Base-by-base conservation (phyloP, 2,329 filamentous ascomycete genomes). In the Leptoxyphium fumago region DNA sequence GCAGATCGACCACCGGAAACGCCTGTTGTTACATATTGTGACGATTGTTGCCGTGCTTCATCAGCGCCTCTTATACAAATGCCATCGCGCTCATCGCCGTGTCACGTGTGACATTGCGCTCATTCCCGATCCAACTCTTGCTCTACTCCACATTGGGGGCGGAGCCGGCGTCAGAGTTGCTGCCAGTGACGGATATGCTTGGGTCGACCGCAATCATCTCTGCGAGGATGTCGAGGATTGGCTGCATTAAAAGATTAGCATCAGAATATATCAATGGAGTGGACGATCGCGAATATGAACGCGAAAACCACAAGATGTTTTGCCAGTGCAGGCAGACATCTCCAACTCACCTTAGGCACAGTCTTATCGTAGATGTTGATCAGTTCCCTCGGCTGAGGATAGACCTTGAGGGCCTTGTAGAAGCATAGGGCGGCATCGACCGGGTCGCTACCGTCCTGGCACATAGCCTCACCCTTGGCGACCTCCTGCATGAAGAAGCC, bases 361-460 rank as follows among this genome's bases (percentile, higher is more conserved):
- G 91, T 96, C 77, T 94, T 94, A 67, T 98, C 91, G 68, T 98
- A 98, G 65, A 98, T 94, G 58, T 77, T 77, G 64, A 98, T 95
- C 57, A 98, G 73, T 61, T 96, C 91, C 56, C 81, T 77, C 10
- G 89, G 91, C 58, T 85, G 83, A 43, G 91, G 91, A 69, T 98
- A 98, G 55, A 96, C 91, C 76, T 98, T 98, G 54, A 98, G 77
- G 39, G 88, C 91, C 74, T 88, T 93, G 77, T 96, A 98, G 70
- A 98, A 98, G 65, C 84, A 86, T 48, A 96, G 71, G 40, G 91
- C 89, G 42, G 91, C 85, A 52, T 95, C 88, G 46, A 94, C 66
- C 36, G 74, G 71, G 60, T 80, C 77, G 53, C 77, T 68, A 91
- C 87, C 84, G 65, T 94, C 83, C 57, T 78, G 71, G 61, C 82